phyloP scores from a whole-genome alignment of 2,329 filamentous ascomycete species.

The Fonsecaea multimorphosa region DNA sequence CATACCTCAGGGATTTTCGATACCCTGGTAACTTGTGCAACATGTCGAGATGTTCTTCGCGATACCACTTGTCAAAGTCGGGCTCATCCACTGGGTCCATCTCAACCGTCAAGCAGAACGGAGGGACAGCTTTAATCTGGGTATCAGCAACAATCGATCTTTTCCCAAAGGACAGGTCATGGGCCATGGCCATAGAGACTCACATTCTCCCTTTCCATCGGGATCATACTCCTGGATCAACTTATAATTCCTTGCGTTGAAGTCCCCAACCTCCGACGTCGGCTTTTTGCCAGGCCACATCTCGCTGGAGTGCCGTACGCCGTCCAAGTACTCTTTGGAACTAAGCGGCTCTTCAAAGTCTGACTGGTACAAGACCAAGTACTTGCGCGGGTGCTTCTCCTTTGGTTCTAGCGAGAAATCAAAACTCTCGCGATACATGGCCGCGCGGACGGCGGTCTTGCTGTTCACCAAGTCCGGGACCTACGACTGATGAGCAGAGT shows the following conservation, averaged over 20 bases:
- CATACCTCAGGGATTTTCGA: slow-evolving; percentile 73
- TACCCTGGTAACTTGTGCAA: slow-evolving; percentile 78
- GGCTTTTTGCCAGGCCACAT: slow-evolving; percentile 65
- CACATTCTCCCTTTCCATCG: slow-evolving; percentile 59
- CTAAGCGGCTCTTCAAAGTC: slow-evolving; percentile 71
- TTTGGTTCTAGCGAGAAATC: slow-evolving; percentile 23
- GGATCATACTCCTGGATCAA: slow-evolving; percentile 61
- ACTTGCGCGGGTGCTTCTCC: slow-evolving; percentile 62
- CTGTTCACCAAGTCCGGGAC: slow-evolving; percentile 29
- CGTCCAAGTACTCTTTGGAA: slow-evolving; percentile 69
- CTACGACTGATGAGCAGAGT: not conserved
- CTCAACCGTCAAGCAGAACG: slow-evolving; percentile 66
- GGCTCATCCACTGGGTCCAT: slow-evolving; percentile 63
- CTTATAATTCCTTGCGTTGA: slow-evolving; percentile 75
- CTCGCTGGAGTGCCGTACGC: slow-evolving; percentile 53
- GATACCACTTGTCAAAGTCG: slow-evolving; percentile 71
- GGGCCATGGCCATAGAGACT: slow-evolving; percentile 9
- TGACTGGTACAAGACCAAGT: slow-evolving; percentile 80
- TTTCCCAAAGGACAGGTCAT: not conserved
- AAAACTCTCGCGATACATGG: slow-evolving; percentile 26
- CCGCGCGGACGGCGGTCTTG: slow-evolving; percentile 19
- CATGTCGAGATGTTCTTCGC: slow-evolving; percentile 75
- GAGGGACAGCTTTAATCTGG: slow-evolving; percentile 58
- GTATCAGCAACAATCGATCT: not conserved
- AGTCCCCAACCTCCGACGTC: slow-evolving; percentile 68